Evolutionary conservation across 495 filamentous ascomycete species (phyloP).

Genomic region (Alectoria sarmentosa): DNA sequence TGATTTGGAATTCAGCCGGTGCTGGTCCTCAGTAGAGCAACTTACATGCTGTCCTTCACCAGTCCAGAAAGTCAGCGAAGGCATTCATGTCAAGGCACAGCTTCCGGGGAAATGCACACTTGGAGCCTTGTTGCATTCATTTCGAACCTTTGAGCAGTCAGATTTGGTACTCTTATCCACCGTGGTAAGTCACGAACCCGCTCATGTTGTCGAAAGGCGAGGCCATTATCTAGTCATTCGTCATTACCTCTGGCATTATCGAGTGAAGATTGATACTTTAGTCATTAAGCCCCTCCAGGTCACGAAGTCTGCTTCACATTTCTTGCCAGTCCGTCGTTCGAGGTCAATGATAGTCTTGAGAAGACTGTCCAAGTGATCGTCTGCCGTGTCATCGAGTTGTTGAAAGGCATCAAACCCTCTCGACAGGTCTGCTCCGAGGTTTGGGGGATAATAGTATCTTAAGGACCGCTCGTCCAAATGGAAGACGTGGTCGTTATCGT

Average conservation of each 20-base stretch:
- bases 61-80: conserved; percentile 21
- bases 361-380: conserved; percentile 84
- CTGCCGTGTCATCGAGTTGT: conserved; percentile 69
- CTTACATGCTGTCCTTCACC: conserved; percentile 71
- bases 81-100: not conserved
- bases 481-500: conserved; percentile 73
- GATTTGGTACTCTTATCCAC: not conserved
- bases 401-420: conserved; percentile 75
- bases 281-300: conserved; percentile 99
- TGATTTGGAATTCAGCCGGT: not conserved
- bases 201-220: conserved; percentile 74
- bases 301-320: conserved; percentile 68
- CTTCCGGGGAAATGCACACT: conserved; percentile 44
- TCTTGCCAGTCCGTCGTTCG: conserved; percentile 59
- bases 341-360: conserved; percentile 65
- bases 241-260: not conserved
- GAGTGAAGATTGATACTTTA: conserved; percentile 49
- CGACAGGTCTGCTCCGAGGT: conserved; percentile 62
- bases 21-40: conserved; percentile 16
- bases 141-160: conserved; percentile 58
- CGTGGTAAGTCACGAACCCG: conserved; percentile 46
- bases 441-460: conserved; percentile 80
- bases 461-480: conserved; percentile 69
- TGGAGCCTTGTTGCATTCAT: conserved; percentile 93
- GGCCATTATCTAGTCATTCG: conserved; percentile 65